Evolutionary conservation across 805 yeast species (phyloP), one percentile per base, ranked within the genome.

Genomic region (Vanderwaltozyma yarrowii): DNA sequence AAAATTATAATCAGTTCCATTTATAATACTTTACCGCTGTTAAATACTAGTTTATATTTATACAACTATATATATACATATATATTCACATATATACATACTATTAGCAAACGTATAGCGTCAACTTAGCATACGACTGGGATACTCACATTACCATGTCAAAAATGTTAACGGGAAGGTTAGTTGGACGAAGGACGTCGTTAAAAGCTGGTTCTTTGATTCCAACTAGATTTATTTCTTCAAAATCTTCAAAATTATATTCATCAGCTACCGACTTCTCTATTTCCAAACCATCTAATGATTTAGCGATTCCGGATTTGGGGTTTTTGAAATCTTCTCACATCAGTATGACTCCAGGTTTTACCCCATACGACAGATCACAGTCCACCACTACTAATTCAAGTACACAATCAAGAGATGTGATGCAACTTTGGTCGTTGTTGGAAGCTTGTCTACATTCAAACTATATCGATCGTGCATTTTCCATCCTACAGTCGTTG

Each of bases 381-480:
- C 52, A 45, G 5, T 46, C 51, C 2, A 38, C 47, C 3, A 43
- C 43, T 2, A 41, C 42, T 17, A 31, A 30, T 17, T 30, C 37
- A 12, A 45, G 46, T 19, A 32, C 40, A 9, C 48, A 49, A 32
- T 54, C 80, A 5, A 73, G 71, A 51, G 80, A 76, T 45, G 71
- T 74, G n/a, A 65, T 69, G 37, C 80, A 80, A 49, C 65, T 80
- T 15, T 86, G 88, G 77, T 73, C 88, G 3, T 60, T 86, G 26
- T 66, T 85, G 30, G 95, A 86, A 49, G 89, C 92, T 0, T 79
- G 88, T 46, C 52, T 86, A 24, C 73, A 76, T 32, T 71, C 81
- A 25, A 70, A 70, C 37, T 80, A 82, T 52, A 73, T 70, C 47
- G 72, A 69, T 17, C 67, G 95, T 51, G 94, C 95, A 0, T 76